These are phyloP conservation scores for Sugiyamaella mastotermitis DNA, from an alignment of 805 yeast genomes.

Conservation along the genomic window DNA sequence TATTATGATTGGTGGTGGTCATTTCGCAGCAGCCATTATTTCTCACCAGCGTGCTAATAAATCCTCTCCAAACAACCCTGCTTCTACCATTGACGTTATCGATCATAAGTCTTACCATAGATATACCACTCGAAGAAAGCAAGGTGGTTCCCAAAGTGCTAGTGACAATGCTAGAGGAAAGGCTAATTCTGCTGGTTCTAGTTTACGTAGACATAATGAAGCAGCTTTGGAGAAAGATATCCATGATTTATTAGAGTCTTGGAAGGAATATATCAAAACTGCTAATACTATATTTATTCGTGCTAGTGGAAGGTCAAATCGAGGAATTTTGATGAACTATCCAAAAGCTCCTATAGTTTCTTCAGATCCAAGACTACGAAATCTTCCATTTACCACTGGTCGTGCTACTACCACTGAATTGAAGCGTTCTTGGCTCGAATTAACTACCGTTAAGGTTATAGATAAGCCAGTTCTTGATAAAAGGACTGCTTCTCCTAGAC, in stretches of 20 bases:
- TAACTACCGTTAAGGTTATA: conserved; percentile 52
- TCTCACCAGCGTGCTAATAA: conserved; percentile 54
- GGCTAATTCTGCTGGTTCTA: conserved; percentile 94
- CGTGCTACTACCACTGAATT: conserved; percentile 80
- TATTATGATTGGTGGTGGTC: conserved; percentile 96
- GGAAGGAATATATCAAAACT: conserved; percentile 51
- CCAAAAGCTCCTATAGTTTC: conserved; percentile 47
- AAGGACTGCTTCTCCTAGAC: conserved; percentile 24
- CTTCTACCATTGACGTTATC: conserved; percentile 36
- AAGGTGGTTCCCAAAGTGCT: conserved; percentile 95
- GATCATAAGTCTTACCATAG: conserved; percentile 86
- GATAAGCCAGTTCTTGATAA: conserved; percentile 18
- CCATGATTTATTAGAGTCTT: conserved; percentile 54
- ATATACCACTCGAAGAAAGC: conserved; percentile 93
- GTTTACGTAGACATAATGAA: conserved; percentile 84
- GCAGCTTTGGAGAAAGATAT: conserved; percentile 74
- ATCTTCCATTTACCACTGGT: conserved; percentile 83
- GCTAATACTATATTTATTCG: conserved; percentile 72
- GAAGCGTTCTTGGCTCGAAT: conserved; percentile 75
- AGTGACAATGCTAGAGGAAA: conserved; percentile 89
- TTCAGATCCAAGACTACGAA: conserved; percentile 56
- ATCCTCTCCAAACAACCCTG: conserved; percentile 55
- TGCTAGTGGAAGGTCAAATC: conserved; percentile 69
- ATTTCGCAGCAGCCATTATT: conserved; percentile 92
- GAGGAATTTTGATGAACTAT: conserved; percentile 60